Evolutionary conservation across 768 basidiomycete genomes (phyloP).

Genomic region (Pisolithus albus): DNA sequence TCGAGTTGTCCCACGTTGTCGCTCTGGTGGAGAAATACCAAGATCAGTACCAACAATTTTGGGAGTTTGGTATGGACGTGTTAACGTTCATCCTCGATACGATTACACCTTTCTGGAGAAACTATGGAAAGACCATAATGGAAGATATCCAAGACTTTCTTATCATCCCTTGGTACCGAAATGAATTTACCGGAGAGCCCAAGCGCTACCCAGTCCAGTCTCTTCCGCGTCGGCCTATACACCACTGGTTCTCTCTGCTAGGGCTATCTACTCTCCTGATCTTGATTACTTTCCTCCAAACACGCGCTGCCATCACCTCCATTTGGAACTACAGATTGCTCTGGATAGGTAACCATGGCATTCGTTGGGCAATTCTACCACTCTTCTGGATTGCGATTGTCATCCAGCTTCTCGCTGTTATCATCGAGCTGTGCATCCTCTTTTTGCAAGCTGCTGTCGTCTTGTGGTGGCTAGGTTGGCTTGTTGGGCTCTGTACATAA

Average conservation of each 20-base stretch:
- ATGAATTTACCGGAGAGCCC: slow-evolving; percentile 75
- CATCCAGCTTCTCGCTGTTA: slow-evolving; percentile 61
- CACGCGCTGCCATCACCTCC: slow-evolving; percentile 51
- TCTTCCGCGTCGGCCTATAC: slow-evolving; percentile 56
- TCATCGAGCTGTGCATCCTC: slow-evolving; percentile 53
- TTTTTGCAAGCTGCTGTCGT: slow-evolving; percentile 52
- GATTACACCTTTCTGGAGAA: slow-evolving; percentile 75
- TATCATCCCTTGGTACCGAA: slow-evolving; percentile 75
- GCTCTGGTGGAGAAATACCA: slow-evolving; percentile 73
- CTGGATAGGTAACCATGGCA: slow-evolving; percentile 51
- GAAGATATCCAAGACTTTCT: slow-evolving; percentile 76
- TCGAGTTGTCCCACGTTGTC: slow-evolving; percentile 61
- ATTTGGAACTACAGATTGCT: slow-evolving; percentile 46
- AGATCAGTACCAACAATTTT: slow-evolving; percentile 74
- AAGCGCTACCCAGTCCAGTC: slow-evolving; percentile 55
- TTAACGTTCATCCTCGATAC: slow-evolving; percentile 70
- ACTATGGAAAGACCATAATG: slow-evolving; percentile 74
- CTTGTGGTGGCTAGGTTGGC: slow-evolving; percentile 75
- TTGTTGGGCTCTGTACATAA: slow-evolving; percentile 42
- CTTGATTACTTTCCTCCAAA: slow-evolving; percentile 48
- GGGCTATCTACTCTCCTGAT: slow-evolving; percentile 45
- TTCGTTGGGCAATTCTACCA: slow-evolving; percentile 58
- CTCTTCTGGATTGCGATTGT: slow-evolving; percentile 59
- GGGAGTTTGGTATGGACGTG: slow-evolving; percentile 76
- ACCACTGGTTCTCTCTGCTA: slow-evolving; percentile 61